Conservation (phyloP, 305 asterid species). For the Salvia sclarea region DNA sequence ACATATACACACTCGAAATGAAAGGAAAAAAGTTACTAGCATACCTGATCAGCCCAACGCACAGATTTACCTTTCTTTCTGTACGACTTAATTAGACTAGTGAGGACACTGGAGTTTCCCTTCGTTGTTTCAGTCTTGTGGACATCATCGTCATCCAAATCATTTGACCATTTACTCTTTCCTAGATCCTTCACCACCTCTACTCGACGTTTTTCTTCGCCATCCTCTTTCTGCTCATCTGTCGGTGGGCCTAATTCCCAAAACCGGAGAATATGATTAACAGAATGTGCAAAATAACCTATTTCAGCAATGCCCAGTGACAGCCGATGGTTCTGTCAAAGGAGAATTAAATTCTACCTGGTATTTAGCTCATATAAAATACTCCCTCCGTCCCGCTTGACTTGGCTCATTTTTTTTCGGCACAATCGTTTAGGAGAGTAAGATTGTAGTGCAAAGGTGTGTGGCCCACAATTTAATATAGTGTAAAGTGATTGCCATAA, state of each 20-base stretch:
- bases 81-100: slow-evolving; percentile 55
- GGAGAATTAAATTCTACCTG: not conserved
- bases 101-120: slow-evolving; percentile 46
- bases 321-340: not conserved
- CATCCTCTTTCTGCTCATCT: slow-evolving; percentile 48
- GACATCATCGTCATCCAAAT: slow-evolving; percentile 69
- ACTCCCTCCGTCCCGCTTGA: too few relatives aligned
- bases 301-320: slow-evolving; percentile 5
- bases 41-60: slow-evolving; percentile 97
- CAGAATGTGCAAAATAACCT: slow-evolving; percentile 2
- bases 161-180: slow-evolving; percentile 93
- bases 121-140: slow-evolving; percentile 39
- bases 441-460: too few relatives aligned
- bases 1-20: not conserved
- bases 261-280: slow-evolving; percentile 22
- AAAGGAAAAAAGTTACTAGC: slow-evolving; percentile 26
- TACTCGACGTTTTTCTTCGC: slow-evolving; percentile 42
- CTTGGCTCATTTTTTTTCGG: too few relatives aligned
- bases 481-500: too few relatives aligned
- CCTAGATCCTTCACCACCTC: slow-evolving; percentile 76
- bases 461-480: too few relatives aligned
- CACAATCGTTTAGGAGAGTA: too few relatives aligned
- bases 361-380: not conserved
- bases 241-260: slow-evolving; percentile 41
- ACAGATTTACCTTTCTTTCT: slow-evolving; percentile 90